Evolutionary conservation across 106 monocot genomes (phyloP), one percentile per base, ranked within the genome.

Genomic region (Dendrobium chrysotoxum): DNA sequence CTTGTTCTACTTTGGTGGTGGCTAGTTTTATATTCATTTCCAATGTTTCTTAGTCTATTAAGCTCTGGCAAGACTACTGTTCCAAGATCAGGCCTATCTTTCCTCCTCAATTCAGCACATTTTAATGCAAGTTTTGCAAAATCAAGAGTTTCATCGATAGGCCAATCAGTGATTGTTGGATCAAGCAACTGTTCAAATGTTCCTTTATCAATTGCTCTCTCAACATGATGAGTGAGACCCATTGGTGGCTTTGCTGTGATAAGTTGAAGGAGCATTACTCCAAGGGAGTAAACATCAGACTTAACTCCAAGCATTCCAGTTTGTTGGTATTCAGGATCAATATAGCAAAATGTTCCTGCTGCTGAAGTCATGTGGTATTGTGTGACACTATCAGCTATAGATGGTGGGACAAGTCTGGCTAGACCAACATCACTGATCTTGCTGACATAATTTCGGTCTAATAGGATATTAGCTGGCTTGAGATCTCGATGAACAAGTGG

Each of bases 301-400:
- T 92, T 95, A 26, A 82, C 84, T 11, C 92, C 91, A 0, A 93
- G 86, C 95, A 95, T 92, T 1, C 95, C 95, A 0, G 95, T 95
- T 79, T 95, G 95, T 81, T 95, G 95, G 82, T 95, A 95, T 81
- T 95, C 95, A 1, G 95, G 95, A 42, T 95, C 95, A 23, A 95
- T 95, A 78, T 95, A 95, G 73, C 95, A 95, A 75, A 95, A 92
- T 11, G 95, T 93, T 0, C 95, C 95, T 0, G 95, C 95, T 1
- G 91, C 86, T 4, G 95, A 90, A 0, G 95, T 95, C 89, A 95
- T 90, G 20, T 85, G 61, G 85, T 95, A 95, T 58, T 89, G 92
- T 0, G 95, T 95, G 2, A 89, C 95, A 4, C 42, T 85, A 78
- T 91, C 83, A 40, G 89, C 93, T 17, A 92, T 90, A 0, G 88